Base-by-base conservation (phyloP, 805 yeast species). In the Tetrapisispora taiwanensis region DNA sequence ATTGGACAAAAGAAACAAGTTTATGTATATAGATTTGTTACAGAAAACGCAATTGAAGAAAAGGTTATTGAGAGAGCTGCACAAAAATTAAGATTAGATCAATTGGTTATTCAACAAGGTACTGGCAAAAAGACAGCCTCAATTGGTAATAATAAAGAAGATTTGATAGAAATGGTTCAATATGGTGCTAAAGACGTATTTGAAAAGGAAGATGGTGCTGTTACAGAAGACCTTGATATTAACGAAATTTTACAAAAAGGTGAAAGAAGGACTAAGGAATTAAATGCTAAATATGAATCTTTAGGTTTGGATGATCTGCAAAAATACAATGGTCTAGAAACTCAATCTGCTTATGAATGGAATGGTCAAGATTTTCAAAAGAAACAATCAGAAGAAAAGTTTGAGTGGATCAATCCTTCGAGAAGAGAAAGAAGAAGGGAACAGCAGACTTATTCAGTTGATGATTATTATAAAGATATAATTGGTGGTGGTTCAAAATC, bases 1-100 rank as follows among this genome's bases (percentile, higher is more conserved):
- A 89, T 89, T 59, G 97, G 97, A 17, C 97, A 89, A 63, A 90
- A 85, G 61, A 90, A 90, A 59, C 98, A 90, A 67, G 98, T 90
- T 8, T 75, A 80, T 54, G 97, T 90, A 17, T 90, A 75, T 62
- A 71, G 98, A 52, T 86, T 90, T 66, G 95, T 90, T 24, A 90
- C 97, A 3, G 97, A 90, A 59, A 79, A 86, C 65, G 95, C 97
- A 1, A 86, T 90, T 54, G 98, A 90, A 59, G 98, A 90, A 62
- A 90, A 90, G 55, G 97, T 90, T 13, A 73, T 90, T 48, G 97
- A 90, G 58, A 75, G 97, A 47, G 98, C 98, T 0, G 94, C 96
- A 0, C 97, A 89, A 57, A 90, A 90, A 59, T 70, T 90, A 50
- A 72, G 97, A 48, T 71, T 90, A 48, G 98, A 90, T 65, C 97